Conservation (phyloP, 1,284 basidiomycete species). For the Papiliotrema flavescens region DNA sequence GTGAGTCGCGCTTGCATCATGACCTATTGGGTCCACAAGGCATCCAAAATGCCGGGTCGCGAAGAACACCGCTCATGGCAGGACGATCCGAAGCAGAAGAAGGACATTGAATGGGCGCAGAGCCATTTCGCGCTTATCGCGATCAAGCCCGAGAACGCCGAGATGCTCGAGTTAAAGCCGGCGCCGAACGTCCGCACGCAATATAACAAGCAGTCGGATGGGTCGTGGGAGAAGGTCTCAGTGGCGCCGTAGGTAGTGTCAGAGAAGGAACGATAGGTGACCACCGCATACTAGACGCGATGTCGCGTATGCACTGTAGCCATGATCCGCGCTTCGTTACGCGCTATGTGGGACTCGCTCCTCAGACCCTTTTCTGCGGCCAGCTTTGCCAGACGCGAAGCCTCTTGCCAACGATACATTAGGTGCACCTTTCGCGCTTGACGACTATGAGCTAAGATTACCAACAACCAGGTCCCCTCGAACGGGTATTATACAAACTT, state of each 20-base stretch:
- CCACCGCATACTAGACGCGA: too few relatives aligned
- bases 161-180: constrained; percentile 42
- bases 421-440: background rate
- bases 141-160: constrained; percentile 33
- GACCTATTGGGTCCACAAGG: background rate
- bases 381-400: too few relatives aligned
- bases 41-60: too few relatives aligned
- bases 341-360: too few relatives aligned
- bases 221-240: constrained; percentile 31
- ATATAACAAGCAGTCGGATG: constrained; percentile 23
- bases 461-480: too few relatives aligned
- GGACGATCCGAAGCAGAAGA: constrained; percentile 29
- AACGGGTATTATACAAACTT: too few relatives aligned
- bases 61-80: constrained; percentile 4
- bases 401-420: too few relatives aligned
- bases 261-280: too few relatives aligned
- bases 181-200: constrained; percentile 38
- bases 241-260: constrained; percentile 24
- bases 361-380: too few relatives aligned
- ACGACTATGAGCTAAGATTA: background rate
- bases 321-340: too few relatives aligned
- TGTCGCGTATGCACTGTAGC: too few relatives aligned
- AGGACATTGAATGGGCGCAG: constrained; percentile 30
- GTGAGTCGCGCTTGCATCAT: constrained; percentile 12
- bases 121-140: constrained; percentile 43